Base-by-base conservation (phyloP, 345 rosid genomes). In the Gossypium longicalyx region DNA sequence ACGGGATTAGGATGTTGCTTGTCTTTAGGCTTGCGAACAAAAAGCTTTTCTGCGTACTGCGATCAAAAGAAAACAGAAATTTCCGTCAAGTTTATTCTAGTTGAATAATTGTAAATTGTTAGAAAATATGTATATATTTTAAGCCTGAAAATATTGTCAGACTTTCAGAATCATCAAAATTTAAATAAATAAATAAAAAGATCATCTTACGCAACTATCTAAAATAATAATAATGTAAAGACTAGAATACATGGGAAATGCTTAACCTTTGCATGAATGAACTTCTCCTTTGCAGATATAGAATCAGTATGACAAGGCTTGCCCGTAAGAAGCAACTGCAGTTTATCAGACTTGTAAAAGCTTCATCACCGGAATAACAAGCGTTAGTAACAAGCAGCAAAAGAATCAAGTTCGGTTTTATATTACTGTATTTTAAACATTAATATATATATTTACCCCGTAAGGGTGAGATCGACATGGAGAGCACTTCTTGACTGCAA, bases 1-100 rank as follows among this genome's bases (percentile, higher is more conserved):
- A 84, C 82, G 52, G 92, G 67, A 61, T 82, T 86, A 63, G 85
- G 80, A 79, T 82, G 79, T 10, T 85, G 85, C 6, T 80, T 77
- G 67, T 93, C 95, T 79, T 86, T 89, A 8, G 87, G 86, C 79
- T 84, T 90, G 79, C 97, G 89, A 75, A 96, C 87, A 84, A 88
- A 91, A 60, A 91, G 74, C 90, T 93, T 93, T 71, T 90, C 97
- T 8, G 97, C 97, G 86, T 96, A 96, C 99, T 96, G 90, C 51
- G 63, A 79, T 15, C 44, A 67, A 59, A 79, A 75, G 60, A 57
- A 80, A 71, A 74, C 3, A 7, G n/a, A 38, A 19, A 19, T 58
- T 77, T 53, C 69, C 6, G 68, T 67, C 17, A 65, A 58, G 71
- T 16, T 57, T 11, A 65, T 34, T 10, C 10, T 64, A 2, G 7